phyloP scores from a whole-genome alignment of 1,284 basidiomycete species.

The Boletellus deceptivus region DNA sequence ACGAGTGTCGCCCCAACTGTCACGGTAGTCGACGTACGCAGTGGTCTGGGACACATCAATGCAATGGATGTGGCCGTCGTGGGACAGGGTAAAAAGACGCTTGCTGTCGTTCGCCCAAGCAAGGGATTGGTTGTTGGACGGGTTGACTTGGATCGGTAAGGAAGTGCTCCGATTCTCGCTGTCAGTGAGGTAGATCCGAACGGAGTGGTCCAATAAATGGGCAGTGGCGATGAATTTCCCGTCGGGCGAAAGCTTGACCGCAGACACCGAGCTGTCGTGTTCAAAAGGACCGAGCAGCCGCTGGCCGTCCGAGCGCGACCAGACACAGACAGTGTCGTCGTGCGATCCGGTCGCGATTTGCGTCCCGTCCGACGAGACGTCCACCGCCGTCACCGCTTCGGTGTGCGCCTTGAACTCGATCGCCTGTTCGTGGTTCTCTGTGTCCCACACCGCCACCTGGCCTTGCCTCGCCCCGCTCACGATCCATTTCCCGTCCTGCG shows the following conservation, averaged over 20 bases:
- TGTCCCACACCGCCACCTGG: not conserved
- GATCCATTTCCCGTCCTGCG: not conserved
- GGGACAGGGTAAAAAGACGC: not conserved
- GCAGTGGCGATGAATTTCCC: not conserved
- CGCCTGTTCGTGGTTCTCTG: not conserved
- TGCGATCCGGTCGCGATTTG: not conserved
- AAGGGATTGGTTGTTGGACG: not conserved
- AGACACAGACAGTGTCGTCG: not conserved
- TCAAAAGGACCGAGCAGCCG: not conserved
- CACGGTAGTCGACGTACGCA: too few relatives aligned
- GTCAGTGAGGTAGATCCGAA: not conserved
- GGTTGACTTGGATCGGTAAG: not conserved
- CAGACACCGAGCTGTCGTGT: not conserved
- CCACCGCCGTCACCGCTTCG: not conserved
- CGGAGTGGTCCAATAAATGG: not conserved
- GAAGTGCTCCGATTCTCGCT: too few relatives aligned
- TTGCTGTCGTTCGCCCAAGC: not conserved
- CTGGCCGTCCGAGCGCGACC: not conserved
- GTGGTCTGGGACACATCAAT: not conserved
- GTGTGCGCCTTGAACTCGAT: not conserved
- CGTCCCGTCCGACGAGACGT: not conserved
- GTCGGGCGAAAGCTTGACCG: not conserved
- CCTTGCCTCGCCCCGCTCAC: not conserved
- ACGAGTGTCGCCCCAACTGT: too few relatives aligned
- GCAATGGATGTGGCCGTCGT: not conserved